Evolutionary conservation across 2,329 filamentous ascomycete genomes (phyloP), one percentile per base, ranked within the genome.

Genomic region (Tolypocladium ophioglossoides): DNA sequence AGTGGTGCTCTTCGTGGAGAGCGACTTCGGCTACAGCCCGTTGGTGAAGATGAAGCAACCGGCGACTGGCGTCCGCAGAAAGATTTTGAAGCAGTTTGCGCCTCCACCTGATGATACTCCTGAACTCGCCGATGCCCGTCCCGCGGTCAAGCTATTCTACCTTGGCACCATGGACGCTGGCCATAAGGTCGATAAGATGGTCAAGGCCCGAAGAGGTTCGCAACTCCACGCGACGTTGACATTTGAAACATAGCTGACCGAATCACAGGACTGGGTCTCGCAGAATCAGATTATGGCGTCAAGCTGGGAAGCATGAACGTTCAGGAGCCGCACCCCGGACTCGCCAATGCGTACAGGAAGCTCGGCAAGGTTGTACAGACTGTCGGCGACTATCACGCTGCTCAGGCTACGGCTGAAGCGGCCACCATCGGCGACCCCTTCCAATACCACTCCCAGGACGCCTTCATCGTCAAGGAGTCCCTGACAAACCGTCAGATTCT

Each of bases 1-100:
- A 72, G 92, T 97, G 84, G 84, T 96, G 6, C 85, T 97, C 56
- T 99, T 99, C 64, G 91, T 99, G n/a, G 94, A 99, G 72, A 96
- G 90, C 67, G 94, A 99, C 69, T 97, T 96, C 69, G 94, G 94
- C 41, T 99, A 99, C 71, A 96, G 91, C 65, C 94, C 94, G 1
- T 87, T 97, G 65, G 86, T 96, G 49, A 86, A 92, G 70, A 90
- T 91, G 79, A 96, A 95, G 76, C 94, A 99, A 70, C 94, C 94
- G 24, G 94, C 94, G 10, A 99, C 94, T 1, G 94, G 94, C 46
- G 90, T 99, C 62, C 84, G 94, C 58, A 83, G 94, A 66, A 96
- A 96, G 75, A 87, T 97, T 57, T 78, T 99, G 68, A 99, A 99
- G 78, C 94, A 99, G 70, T 99, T 99, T 71, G 92, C 94, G 39